These are phyloP conservation scores for Mycena vulgaris DNA, from an alignment of 768 basidiomycete species.

Conservation along the genomic window DNA sequence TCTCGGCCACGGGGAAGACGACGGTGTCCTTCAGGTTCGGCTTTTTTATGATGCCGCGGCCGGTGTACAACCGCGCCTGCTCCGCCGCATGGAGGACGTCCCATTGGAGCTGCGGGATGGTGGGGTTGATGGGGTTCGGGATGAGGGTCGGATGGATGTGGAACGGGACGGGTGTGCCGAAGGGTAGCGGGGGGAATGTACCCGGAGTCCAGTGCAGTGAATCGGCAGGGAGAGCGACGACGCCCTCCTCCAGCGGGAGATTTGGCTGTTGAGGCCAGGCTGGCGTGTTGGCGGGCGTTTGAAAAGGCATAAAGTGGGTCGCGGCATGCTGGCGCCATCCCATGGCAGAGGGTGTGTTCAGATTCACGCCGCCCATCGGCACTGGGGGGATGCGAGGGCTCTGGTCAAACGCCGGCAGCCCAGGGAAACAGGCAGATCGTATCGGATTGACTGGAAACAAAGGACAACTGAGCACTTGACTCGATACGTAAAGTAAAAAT, in stretches of 20 bases:
- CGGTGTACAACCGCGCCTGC: constrained; percentile 51
- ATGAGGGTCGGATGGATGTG: constrained; percentile 37
- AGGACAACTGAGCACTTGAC: constrained; percentile 1
- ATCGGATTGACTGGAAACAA: constrained; percentile 21
- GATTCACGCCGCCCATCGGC: constrained; percentile 14
- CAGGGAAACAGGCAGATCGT: constrained; percentile 12
- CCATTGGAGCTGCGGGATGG: constrained; percentile 56
- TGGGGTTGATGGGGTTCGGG: constrained; percentile 57
- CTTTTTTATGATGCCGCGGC: constrained; percentile 46
- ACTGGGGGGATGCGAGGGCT: background rate
- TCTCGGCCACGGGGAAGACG: constrained; percentile 47
- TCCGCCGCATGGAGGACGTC: constrained; percentile 58
- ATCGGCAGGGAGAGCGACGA: constrained; percentile 28
- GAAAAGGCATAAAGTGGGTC: constrained; percentile 1
- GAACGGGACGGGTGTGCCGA: constrained; percentile 39
- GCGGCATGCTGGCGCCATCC: constrained; percentile 28
- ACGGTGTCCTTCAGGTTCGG: constrained; percentile 52
- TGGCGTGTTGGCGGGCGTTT: constrained; percentile 24
- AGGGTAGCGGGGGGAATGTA: constrained; percentile 33
- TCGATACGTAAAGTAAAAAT: constrained; percentile 24
- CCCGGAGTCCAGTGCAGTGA: constrained; percentile 28
- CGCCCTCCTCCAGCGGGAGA: constrained; percentile 14
- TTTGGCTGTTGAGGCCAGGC: constrained; percentile 23
- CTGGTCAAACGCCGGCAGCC: background rate
- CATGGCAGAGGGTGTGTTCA: constrained; percentile 27